Conservation (phyloP, 2,329 filamentous ascomycete genomes). For the Cordyceps sp. region DNA sequence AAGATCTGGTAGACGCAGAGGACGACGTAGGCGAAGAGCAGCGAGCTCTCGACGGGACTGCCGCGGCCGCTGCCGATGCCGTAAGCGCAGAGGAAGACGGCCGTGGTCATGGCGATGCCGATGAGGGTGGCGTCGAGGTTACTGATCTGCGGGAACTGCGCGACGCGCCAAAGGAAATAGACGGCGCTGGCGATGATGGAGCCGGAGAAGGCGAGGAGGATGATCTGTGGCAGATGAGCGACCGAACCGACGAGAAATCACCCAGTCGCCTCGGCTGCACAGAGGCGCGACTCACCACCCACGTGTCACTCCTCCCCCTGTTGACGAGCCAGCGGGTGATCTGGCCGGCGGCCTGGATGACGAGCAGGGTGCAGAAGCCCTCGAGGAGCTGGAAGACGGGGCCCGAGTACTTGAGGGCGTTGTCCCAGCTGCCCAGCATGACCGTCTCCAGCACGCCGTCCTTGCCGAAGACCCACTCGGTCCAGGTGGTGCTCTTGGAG, state of each 20-base stretch:
- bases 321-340: conserved; percentile 94
- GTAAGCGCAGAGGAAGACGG: conserved; percentile 82
- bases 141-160: conserved; percentile 81
- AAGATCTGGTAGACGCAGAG: conserved; percentile 99
- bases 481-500: conserved; percentile 46
- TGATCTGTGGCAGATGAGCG: no score
- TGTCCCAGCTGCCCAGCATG: conserved; percentile 79
- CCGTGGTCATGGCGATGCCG: conserved; percentile 80
- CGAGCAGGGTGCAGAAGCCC: conserved; percentile 88
- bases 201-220: conserved; percentile 71
- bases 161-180: conserved; percentile 92
- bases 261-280: background rate
- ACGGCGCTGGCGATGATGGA: conserved; percentile 85
- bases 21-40: conserved; percentile 95
- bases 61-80: conserved; percentile 88
- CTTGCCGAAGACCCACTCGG: conserved; percentile 78
- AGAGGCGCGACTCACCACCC: conserved; percentile 54
- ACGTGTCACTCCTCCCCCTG: conserved; percentile 79
- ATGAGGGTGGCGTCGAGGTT: conserved; percentile 88
- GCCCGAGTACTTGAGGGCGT: conserved; percentile 72
- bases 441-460: conserved; percentile 66
- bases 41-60: conserved; percentile 85
- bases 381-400: conserved; percentile 89
- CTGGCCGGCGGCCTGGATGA: conserved; percentile 89
- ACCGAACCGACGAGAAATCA: no score